Evolutionary conservation across 768 basidiomycete species (phyloP), one percentile per base, ranked within the genome.

Genomic region (Serendipita sp.): DNA sequence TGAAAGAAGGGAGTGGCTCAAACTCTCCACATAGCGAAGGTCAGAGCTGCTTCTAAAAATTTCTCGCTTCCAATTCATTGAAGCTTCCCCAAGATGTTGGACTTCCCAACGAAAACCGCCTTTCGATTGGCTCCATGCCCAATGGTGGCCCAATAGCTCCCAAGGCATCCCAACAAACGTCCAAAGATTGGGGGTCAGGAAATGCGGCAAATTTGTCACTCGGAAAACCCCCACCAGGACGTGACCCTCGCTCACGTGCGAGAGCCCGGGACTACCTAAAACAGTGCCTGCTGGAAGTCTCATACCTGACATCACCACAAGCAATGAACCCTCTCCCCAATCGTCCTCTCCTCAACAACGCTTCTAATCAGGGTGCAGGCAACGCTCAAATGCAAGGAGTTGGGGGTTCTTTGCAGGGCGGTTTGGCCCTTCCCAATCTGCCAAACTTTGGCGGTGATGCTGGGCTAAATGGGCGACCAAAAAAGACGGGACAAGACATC

Each of bases 201-300:
- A 80, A 79, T 64, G 65, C 69, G 64, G 78, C 78, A 74, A 70
- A 77, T 11, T 74, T 74, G 43, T 78, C 76, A 36, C 72, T 81
- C 67, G 84, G 85, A 72, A 72, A 65, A 50, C 92, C 84, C 71
- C 87, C 83, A 44, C 85, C 81, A 27, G 83, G 85, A 6, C 84
- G 91, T 64, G 95, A 97, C 75, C 92, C 92, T n/a, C 95, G 96
- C 75, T 88, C 90, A 70, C 82, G 95, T 70, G 92, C 94, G 46
- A 81, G 91, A 65, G 94, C 91, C 75, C 80, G 94, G 64, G 96
- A 99, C 67, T 99, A 97, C 73, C 81, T 99, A 69, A 99, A 98
- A 75, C 95, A 99, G 75, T 97, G 96, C 75, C 79, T 99, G 29
- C 96, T 98, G 76, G 96, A 99, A 79, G 89, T 99, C 68, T 90